Conservation (phyloP, 192 early-diverging fungal genomes). For the Entomortierella chlamydospora region DNA sequence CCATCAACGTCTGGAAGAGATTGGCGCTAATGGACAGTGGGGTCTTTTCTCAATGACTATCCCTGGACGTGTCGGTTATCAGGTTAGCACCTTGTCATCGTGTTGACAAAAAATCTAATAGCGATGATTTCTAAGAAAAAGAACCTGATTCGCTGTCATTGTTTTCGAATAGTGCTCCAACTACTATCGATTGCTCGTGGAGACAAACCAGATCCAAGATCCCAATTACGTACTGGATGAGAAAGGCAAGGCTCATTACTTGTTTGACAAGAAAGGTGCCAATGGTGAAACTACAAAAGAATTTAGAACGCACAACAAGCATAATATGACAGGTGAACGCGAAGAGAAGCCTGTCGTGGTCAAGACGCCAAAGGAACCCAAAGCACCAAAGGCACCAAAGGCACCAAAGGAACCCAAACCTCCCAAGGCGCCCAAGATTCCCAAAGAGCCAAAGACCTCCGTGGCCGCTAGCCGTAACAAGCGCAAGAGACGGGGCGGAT, state of each 20-base stretch:
- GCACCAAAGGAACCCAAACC: slow-evolving; percentile 49
- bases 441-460: slow-evolving; percentile 53
- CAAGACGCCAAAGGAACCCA: slow-evolving; percentile 50
- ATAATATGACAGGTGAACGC: slow-evolving; percentile 43
- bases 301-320: slow-evolving; percentile 83
- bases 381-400: slow-evolving; percentile 49
- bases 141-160: neutral
- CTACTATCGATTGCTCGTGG: slow-evolving; percentile 92
- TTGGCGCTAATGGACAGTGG: slow-evolving; percentile 97
- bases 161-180: slow-evolving; percentile 82
- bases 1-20: slow-evolving; percentile 83
- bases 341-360: slow-evolving; percentile 46
- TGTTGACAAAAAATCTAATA: too few species aligned
- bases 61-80: slow-evolving; percentile 96
- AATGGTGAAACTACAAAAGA: slow-evolving; percentile 84
- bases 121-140: neutral
- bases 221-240: slow-evolving; percentile 93
- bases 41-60: slow-evolving; percentile 96
- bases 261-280: slow-evolving; percentile 88
- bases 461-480: slow-evolving; percentile 60
- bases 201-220: slow-evolving; percentile 88
- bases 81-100: slow-evolving; percentile 62
- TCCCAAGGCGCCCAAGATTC: slow-evolving; percentile 41
- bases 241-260: slow-evolving; percentile 90
- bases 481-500: slow-evolving; percentile 58